Evolutionary conservation across 2,329 filamentous ascomycete genomes (phyloP), one percentile per base, ranked within the genome.

Genomic region (Helicocarpus griseus): DNA sequence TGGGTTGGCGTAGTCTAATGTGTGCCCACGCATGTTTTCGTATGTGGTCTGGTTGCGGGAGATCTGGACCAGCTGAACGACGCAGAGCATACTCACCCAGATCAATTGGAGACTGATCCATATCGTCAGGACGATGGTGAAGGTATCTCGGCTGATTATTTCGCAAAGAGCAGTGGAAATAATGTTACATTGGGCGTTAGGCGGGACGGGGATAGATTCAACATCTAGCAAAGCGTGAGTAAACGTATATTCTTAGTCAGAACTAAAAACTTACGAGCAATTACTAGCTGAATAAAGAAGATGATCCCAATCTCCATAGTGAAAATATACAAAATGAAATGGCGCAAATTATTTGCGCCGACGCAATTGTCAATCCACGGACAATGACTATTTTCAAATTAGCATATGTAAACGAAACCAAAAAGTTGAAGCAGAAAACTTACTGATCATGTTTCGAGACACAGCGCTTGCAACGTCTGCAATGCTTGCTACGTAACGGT

Each of bases 361-460:
- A 98, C 81, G 62, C 93, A 98, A 69, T 96, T 97, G 71, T 95
- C 87, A 22, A 97, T 87, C 93, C 93, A 98, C 0, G 93, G 93
- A 63, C 93, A 98, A 65, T 98, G 93, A 64, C 89, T 94, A 58
- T 29, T n/a, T 41, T 11, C 3, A 48, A 31, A 29, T 49, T 19
- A 29, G 51, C 56, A 41, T 56, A 22, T 9, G n/a, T 49, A 43
- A 56, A 41, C 22, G 19, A 49, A 46, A 9, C 17, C 11, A 38
- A 26, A 14, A 14, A 47, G n/a, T 19, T 43, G 17, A 8, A 6
- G 9, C 11, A 24, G 17, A 24, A 36, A 28, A 77, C 87, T 77
- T 72, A 94, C 89, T 98, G 93, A 65, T 98, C 93, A 71, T 95
- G 89, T 69, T 94, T 95, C 50, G 91, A 89, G 50, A 98, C 87